Conservation (phyloP, 2,329 filamentous ascomycete genomes). For the Penicillium oxalicum region DNA sequence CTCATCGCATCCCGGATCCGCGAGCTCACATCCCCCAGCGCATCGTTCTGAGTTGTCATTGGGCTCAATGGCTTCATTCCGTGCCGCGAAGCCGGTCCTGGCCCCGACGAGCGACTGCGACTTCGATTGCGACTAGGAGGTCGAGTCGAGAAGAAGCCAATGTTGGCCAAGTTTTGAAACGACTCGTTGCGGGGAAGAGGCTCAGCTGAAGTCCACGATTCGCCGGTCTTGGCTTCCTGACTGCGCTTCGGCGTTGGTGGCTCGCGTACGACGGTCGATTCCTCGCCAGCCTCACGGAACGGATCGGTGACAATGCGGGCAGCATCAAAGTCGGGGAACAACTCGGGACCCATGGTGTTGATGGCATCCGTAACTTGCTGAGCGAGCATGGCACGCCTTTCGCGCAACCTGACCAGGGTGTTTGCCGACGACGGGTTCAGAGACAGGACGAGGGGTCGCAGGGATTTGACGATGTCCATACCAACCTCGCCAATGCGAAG, state of each 20-base stretch:
- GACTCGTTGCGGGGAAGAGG: constrained; percentile 81
- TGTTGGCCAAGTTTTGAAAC: constrained; percentile 79
- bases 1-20: constrained; percentile 82
- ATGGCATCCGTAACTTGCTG: constrained; percentile 83
- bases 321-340: constrained; percentile 93
- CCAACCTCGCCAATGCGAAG: constrained; percentile 95
- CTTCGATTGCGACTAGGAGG: constrained; percentile 75
- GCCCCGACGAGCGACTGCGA: constrained; percentile 63
- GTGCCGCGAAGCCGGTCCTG: constrained; percentile 58
- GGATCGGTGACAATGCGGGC: constrained; percentile 59
- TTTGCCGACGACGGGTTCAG: constrained; percentile 79
- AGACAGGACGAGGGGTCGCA: constrained; percentile 78
- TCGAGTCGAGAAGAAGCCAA: constrained; percentile 84
- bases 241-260: constrained; percentile 21
- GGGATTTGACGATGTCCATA: constrained; percentile 96
- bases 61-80: constrained; percentile 65
- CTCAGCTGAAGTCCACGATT: constrained; percentile 30
- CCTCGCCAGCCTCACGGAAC: constrained; percentile 32
- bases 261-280: constrained; percentile 13
- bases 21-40: constrained; percentile 74
- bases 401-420: constrained; percentile 71
- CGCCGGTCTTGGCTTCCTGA: constrained; percentile 17
- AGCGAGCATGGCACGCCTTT: constrained; percentile 66
- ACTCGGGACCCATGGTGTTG: constrained; percentile 89
- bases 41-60: constrained; percentile 59